These are phyloP conservation scores for Aspergillus viridinutans DNA, from an alignment of 2,329 filamentous ascomycete genomes.

Conservation along the genomic window DNA sequence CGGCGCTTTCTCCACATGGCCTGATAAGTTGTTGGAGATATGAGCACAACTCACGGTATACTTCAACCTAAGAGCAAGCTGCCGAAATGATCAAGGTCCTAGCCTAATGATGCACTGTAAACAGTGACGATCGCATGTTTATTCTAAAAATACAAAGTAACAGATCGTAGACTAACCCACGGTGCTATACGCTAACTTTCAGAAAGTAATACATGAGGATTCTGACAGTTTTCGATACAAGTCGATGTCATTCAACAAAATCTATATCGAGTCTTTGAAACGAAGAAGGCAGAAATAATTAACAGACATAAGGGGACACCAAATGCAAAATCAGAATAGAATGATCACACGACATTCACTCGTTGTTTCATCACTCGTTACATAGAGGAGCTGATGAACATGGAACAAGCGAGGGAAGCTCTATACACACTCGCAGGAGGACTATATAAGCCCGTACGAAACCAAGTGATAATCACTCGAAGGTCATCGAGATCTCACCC, in stretches of 20 bases:
- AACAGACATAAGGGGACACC: not conserved
- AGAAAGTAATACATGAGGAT: not conserved
- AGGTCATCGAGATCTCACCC: conserved; percentile 75
- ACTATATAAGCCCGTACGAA: not conserved
- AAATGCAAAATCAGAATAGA: not conserved
- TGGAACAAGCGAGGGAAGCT: not conserved
- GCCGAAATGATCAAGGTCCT: not conserved
- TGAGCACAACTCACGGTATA: not conserved
- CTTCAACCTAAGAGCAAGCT: not conserved
- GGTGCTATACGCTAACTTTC: not conserved
- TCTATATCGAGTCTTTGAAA: not conserved
- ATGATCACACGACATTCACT: not conserved
- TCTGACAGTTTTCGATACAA: not conserved
- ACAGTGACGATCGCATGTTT: not conserved
- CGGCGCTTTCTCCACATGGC: not conserved
- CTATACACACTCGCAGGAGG: not conserved
- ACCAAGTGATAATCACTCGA: conserved; percentile 53
- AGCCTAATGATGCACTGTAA: not conserved
- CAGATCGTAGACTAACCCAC: not conserved
- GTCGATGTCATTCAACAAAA: not conserved
- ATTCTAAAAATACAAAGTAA: not conserved
- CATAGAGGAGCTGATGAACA: not conserved
- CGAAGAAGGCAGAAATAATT: not conserved
- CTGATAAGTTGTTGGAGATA: not conserved
- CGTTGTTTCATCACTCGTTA: not conserved